These are phyloP conservation scores for Cyclocybe cylindracea DNA, from an alignment of 768 basidiomycete genomes.

Conservation along the genomic window DNA sequence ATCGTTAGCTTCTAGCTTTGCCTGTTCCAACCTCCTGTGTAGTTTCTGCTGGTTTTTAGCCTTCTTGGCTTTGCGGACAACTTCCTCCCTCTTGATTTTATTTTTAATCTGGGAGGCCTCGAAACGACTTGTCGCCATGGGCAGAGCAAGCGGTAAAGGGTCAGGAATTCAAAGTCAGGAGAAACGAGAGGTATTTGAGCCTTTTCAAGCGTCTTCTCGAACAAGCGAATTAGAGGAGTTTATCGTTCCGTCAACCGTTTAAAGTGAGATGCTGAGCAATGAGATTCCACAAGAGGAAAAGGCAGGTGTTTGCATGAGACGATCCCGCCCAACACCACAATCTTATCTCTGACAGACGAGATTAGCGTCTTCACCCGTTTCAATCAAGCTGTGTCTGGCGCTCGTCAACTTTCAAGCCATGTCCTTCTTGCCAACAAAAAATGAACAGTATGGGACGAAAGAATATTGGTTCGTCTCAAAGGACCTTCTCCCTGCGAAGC, in stretches of 20 bases:
- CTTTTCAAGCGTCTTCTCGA: too few species aligned
- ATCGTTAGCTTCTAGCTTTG: constrained; percentile 75
- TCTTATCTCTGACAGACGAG: too few species aligned
- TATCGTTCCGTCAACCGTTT: too few species aligned
- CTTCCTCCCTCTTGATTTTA: constrained; percentile 84
- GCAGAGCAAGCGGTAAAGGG: constrained; percentile 1
- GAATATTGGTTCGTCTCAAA: constrained; percentile 61
- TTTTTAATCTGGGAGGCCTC: constrained; percentile 78
- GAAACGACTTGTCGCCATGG: constrained; percentile 59
- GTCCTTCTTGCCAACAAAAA: constrained; percentile 52
- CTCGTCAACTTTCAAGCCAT: constrained; percentile 8
- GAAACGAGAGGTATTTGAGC: constrained; percentile 1
- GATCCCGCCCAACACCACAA: too few species aligned
- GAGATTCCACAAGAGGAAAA: too few species aligned
- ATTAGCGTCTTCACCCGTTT: too few species aligned
- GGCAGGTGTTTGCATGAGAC: too few species aligned
- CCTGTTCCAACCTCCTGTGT: constrained; percentile 73
- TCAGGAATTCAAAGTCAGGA: background rate
- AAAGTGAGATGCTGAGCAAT: too few species aligned
- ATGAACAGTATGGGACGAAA: constrained; percentile 68
- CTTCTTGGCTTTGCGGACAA: constrained; percentile 71
- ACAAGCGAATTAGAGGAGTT: too few species aligned
- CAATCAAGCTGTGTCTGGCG: too few species aligned
- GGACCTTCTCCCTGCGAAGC: background rate
- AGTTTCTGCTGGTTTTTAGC: constrained; percentile 82